Evolutionary conservation across 805 yeast species (phyloP), one percentile per base, ranked within the genome.

Genomic region (Suhomyces canberraensis): DNA sequence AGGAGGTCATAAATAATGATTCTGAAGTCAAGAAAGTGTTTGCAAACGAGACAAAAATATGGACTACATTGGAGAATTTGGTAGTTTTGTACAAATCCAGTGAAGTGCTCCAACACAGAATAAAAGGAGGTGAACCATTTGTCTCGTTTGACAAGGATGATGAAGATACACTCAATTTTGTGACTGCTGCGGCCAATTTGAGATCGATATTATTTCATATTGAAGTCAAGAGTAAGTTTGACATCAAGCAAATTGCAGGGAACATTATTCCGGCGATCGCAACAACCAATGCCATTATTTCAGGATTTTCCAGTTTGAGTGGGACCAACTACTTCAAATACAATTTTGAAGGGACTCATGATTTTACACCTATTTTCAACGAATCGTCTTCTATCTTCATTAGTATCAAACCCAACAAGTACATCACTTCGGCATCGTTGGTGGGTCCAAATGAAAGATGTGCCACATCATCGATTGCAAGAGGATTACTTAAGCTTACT

Each of bases 191-290:
- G 1, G 79, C 96, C 0, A 88, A 89, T 51, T 68, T 90, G 32
- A 71, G 96, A 45, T 81, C 91, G 0, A 53, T 51, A 33, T 72
- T 85, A 2, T 91, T 90, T 54, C 67, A 71, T 16, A 89, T 90
- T 39, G 84, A 80, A 22, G 47, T 68, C 35, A 82, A 84, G 54
- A 72, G 93, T 3, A 81, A 85, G 41, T 93, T 95, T 54, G 95
- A 88, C 42, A 77, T 85, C 43, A 93, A 93, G 57, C 95, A 85
- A 52, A 89, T 91, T 45, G 98, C 98, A 0, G 99, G 99, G 4
- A 93, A 91, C 59, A 93, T 93, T 50, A 93, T 93, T 27, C 98
- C 99, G 0, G 98, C 98, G 0, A 90, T 95, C 48, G 98, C 98
- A 4, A 93, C 98, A 1, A 91, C 97, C 3, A 93, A 93, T 58